Evolutionary conservation across 495 filamentous ascomycete species (phyloP).

Genomic region (Aspergillus wentii): DNA sequence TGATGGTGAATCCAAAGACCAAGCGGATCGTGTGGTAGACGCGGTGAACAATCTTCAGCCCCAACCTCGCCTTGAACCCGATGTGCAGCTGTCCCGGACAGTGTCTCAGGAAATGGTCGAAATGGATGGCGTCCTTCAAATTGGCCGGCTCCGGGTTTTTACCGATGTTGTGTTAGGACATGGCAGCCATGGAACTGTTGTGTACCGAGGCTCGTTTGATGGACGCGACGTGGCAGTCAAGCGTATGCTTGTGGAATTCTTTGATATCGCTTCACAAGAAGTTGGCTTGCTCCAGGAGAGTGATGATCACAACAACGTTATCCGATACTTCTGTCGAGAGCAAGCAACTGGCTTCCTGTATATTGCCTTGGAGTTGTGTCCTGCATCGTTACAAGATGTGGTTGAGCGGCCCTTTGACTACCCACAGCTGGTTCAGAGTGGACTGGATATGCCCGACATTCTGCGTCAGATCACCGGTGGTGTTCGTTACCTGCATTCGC

Average conservation of each 20-base stretch:
- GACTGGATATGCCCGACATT: constrained; percentile 56
- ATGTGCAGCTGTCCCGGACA: constrained; percentile 40
- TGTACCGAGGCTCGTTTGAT: constrained; percentile 81
- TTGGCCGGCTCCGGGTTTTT: constrained; percentile 69
- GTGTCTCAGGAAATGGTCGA: constrained; percentile 37
- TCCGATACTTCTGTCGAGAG: constrained; percentile 91
- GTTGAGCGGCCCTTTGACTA: constrained; percentile 64
- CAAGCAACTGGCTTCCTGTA: constrained; percentile 88
- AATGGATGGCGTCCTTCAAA: constrained; percentile 53
- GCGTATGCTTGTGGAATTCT: constrained; percentile 91
- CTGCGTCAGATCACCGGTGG: constrained; percentile 84
- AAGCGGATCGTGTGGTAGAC: constrained; percentile 38
- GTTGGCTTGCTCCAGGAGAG: constrained; percentile 85
- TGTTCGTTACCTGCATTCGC: constrained; percentile 79
- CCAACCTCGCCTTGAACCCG: constrained; percentile 50
- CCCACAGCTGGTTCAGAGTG: constrained; percentile 48
- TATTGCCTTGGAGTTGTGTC: constrained; percentile 94
- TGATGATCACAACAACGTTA: constrained; percentile 93
- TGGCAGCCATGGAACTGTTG: constrained; percentile 82
- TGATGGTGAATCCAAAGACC: constrained; percentile 37
- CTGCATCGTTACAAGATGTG: constrained; percentile 86
- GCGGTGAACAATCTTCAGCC: constrained; percentile 32
- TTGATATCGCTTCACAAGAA: constrained; percentile 91
- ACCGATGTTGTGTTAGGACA: constrained; percentile 69
- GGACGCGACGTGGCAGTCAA: constrained; percentile 93